Percentiles rank a stretch among this genome's conserved stretches.
Evolutionary conservation across 805 yeast species (phyloP).

Genomic region (Sugiyamaella boreocaroliniensis): DNA sequence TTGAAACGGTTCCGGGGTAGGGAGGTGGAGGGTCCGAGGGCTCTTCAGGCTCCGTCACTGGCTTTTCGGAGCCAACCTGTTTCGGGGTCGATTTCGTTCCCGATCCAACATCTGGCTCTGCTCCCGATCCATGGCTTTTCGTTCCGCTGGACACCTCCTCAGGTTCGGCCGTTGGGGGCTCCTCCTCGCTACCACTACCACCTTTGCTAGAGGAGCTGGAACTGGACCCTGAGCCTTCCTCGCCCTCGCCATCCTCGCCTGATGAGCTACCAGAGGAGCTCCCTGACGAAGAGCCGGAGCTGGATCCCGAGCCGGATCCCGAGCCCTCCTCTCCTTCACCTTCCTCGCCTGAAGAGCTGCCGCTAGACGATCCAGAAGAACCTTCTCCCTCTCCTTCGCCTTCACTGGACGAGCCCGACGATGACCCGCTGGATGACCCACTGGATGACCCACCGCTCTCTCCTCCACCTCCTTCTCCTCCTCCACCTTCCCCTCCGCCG

Average conservation of each 20-base stretch:
- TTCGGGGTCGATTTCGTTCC: not conserved
- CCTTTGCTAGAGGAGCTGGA: constrained; percentile 2
- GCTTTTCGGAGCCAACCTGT: not conserved
- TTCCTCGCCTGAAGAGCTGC: constrained; percentile 3
- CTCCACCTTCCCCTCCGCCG: constrained; percentile 1
- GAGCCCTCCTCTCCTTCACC: constrained; percentile 4
- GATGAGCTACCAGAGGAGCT: no score
- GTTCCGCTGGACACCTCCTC: not conserved
- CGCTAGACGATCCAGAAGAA: not conserved
- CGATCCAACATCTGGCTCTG: not conserved
- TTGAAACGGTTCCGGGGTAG: not conserved
- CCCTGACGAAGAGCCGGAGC: not conserved
- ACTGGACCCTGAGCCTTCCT: constrained; percentile 5
- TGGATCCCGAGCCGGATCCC: constrained; percentile 7
- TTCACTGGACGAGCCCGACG: not conserved
- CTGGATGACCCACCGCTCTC: constrained; percentile 3
- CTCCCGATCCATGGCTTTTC: not conserved
- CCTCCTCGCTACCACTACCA: no score
- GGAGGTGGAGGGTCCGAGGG: not conserved
- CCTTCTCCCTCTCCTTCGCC: constrained; percentile 1
- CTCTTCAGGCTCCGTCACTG: not conserved
- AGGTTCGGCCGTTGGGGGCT: not conserved
- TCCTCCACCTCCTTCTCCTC: constrained; percentile 1
- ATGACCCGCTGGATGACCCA: not conserved
- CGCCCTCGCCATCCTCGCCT: constrained; percentile 3